These are phyloP conservation scores for Cyberlindnera mississippiensis DNA, from an alignment of 805 yeast species.

Conservation along the genomic window DNA sequence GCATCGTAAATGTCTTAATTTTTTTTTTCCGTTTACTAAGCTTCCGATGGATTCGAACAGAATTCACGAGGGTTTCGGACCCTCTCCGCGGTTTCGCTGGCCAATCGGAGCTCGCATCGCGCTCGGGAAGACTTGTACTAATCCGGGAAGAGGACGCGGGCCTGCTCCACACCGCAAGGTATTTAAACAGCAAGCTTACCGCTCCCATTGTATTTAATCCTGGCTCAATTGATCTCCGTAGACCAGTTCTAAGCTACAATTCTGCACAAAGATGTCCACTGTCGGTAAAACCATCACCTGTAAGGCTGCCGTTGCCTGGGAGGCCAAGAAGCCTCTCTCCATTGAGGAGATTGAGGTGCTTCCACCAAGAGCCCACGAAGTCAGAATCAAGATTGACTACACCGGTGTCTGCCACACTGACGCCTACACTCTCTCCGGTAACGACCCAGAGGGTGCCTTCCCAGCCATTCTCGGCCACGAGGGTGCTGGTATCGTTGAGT, in stretches of 20 bases:
- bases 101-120: conserved; percentile 14
- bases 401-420: conserved; percentile 99
- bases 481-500: conserved; percentile 96
- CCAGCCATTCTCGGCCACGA: conserved; percentile 95
- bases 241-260: not conserved
- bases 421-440: conserved; percentile 92
- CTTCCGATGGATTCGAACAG: no score
- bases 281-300: conserved; percentile 59
- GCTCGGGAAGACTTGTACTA: conserved; percentile 5
- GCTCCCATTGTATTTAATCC: not conserved
- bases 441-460: conserved; percentile 94
- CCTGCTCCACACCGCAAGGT: not conserved
- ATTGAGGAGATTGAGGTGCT: conserved; percentile 87
- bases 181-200: not conserved
- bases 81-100: not conserved
- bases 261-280: conserved; percentile 12
- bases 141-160: conserved; percentile 4
- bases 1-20: no score
- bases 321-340: conserved; percentile 76
- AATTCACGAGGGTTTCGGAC: no score
- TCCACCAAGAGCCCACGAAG: conserved; percentile 97
- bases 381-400: conserved; percentile 79
- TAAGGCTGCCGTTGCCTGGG: conserved; percentile 98
- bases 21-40: no score
- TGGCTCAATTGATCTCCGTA: not conserved